These are phyloP conservation scores for Acanthamoeba healyi DNA, from an alignment of 208 protist species.

Conservation along the genomic window DNA sequence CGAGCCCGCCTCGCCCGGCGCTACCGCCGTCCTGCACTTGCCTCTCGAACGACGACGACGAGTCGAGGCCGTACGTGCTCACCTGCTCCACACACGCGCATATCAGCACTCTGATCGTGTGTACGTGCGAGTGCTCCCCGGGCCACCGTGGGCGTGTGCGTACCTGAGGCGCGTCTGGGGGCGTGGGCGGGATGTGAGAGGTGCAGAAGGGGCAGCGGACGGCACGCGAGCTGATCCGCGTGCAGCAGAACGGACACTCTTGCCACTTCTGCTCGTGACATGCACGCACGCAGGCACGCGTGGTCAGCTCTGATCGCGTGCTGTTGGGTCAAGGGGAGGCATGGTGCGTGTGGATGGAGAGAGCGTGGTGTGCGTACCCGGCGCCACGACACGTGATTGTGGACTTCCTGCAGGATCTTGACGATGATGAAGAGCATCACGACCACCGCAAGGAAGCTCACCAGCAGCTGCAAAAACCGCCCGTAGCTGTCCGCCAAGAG, in stretches of 20 bases:
- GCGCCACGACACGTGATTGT: slow-evolving; percentile 41
- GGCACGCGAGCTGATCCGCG: slow-evolving; percentile 19
- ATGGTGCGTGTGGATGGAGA: neutral
- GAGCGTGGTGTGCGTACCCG: neutral
- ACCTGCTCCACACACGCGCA: neutral
- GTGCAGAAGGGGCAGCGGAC: slow-evolving; percentile 41
- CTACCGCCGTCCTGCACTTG: neutral
- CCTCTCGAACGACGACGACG: neutral
- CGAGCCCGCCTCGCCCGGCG: neutral
- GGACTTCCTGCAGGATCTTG: slow-evolving; percentile 14
- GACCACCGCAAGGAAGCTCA: slow-evolving; percentile 22
- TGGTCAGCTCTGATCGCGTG: neutral
- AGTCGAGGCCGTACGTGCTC: slow-evolving; percentile 22
- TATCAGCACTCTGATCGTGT: neutral
- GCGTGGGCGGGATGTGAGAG: slow-evolving; percentile 12
- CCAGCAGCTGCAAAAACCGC: slow-evolving; percentile 16
- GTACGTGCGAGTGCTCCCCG: neutral
- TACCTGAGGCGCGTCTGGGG: neutral
- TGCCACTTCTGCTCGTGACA: slow-evolving; percentile 33
- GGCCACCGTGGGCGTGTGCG: neutral
- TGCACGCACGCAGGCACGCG: neutral
- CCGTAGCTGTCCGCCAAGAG: neutral
- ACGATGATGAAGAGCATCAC: slow-evolving; percentile 47
- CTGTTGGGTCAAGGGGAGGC: neutral
- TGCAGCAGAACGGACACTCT: slow-evolving; percentile 49